Percentiles rank a stretch among this genome's conserved stretches.
These are phyloP conservation scores for Lipomyces chichibuensis DNA, from an alignment of 805 yeast species.

Conservation along the genomic window DNA sequence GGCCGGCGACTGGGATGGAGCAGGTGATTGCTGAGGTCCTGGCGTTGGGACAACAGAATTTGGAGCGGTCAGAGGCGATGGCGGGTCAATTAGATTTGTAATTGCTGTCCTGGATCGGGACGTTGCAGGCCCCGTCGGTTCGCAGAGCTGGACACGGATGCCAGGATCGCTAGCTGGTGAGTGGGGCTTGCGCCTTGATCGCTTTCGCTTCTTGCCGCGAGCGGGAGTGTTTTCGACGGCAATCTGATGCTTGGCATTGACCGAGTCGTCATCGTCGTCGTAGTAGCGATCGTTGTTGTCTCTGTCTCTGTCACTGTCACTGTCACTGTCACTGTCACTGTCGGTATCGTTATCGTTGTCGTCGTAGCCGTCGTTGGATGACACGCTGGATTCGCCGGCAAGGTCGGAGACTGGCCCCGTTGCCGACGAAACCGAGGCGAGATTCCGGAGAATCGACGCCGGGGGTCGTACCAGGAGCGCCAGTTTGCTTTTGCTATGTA, in stretches of 20 bases:
- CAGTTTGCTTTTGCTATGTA: constrained; percentile 1
- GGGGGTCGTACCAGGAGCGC: constrained; percentile 13
- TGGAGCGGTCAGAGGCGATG: constrained; percentile 3
- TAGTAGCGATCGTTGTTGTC: no score
- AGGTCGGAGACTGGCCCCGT: not conserved
- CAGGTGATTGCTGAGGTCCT: not conserved
- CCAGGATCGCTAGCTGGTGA: not conserved
- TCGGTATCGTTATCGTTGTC: not conserved
- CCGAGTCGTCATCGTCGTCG: no score
- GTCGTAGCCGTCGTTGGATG: not conserved
- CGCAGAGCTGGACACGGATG: no score
- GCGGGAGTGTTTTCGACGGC: not conserved
- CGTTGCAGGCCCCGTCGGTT: not conserved
- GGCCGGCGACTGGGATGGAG: not conserved
- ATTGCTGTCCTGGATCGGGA: constrained; percentile 8
- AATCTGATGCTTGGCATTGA: no score
- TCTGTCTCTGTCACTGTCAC: not conserved
- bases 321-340: not conserved
- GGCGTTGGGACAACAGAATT: not conserved
- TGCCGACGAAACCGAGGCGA: constrained; percentile 1
- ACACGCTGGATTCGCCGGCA: not conserved
- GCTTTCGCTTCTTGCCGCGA: not conserved
- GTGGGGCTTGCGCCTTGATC: not conserved
- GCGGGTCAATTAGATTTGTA: constrained; percentile 11
- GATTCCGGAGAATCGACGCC: constrained; percentile 1